phyloP scores from a whole-genome alignment of 1,284 basidiomycete species.

The Malassezia nana region DNA sequence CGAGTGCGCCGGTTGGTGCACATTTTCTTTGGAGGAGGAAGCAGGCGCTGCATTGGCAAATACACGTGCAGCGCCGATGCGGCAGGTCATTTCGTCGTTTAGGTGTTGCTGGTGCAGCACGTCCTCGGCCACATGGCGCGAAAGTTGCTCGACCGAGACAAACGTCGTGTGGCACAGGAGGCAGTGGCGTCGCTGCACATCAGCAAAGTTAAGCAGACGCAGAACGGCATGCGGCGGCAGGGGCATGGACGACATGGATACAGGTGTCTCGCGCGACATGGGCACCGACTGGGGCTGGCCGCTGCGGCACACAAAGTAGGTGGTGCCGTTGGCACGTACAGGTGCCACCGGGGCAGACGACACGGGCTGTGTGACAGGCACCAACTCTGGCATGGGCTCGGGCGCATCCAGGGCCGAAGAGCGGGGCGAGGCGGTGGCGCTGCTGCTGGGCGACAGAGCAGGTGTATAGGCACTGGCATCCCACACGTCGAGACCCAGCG shows the following conservation, averaged over 20 bases:
- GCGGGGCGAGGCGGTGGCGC: slow-evolving; percentile 3
- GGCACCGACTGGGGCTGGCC: background rate
- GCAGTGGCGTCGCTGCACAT: slow-evolving; percentile 8
- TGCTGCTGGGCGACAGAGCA: background rate
- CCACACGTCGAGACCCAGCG: slow-evolving; percentile 15
- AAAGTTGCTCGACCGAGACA: slow-evolving; percentile 3
- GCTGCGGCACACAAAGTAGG: slow-evolving; percentile 8
- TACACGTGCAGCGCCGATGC: slow-evolving; percentile 13
- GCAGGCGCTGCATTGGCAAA: background rate
- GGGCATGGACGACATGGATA: background rate
- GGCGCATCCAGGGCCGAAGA: background rate
- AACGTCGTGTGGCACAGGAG: slow-evolving; percentile 17
- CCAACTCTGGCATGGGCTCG: background rate
- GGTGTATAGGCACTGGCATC: background rate
- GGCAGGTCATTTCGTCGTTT: slow-evolving; percentile 10
- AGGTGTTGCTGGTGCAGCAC: slow-evolving; percentile 13
- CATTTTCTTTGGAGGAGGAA: slow-evolving; percentile 9
- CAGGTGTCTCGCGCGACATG: background rate
- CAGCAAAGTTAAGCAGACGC: slow-evolving; percentile 13
- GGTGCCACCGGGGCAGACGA: background rate
- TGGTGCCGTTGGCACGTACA: slow-evolving; percentile 3
- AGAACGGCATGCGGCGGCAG: slow-evolving; percentile 9
- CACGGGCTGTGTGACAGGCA: background rate
- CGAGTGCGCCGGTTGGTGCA: background rate
- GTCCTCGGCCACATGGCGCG: slow-evolving; percentile 12